Evolutionary conservation across 2,329 filamentous ascomycete genomes (phyloP), one percentile per base, ranked within the genome.

Genomic region (Coniochaeta sp.): DNA sequence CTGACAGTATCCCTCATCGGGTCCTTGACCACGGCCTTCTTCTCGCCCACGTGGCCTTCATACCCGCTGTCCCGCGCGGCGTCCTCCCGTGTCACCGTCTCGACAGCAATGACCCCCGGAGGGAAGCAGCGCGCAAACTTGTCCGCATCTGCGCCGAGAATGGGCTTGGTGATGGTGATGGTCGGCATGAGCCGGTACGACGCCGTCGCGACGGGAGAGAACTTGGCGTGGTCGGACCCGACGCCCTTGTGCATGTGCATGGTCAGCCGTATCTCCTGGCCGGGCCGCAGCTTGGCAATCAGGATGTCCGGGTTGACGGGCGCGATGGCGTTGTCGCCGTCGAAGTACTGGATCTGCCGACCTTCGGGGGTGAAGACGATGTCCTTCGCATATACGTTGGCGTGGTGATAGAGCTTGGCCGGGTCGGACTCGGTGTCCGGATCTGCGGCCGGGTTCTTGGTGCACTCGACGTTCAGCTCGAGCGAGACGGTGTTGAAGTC

Each of bases 171-270:
- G 70, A 99, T 98, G 64, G 84, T 82, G 74, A 99, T 98, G 66
- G 88, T 88, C 8, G 95, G 95, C 70, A 99, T 78, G 22, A 99
- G 83, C 57, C 95, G 87, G 78, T 99, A 99, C 26, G 89, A 91
- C 3, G 95, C 95, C 1, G 95, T 97, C 3, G 93, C 93, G 38
- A 98, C 95, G 55, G 95, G 95, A 0, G 91, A 96, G 79, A 95
- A 99, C 76, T 99, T 99, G 67, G 95, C 89, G 74, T 99, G 95
- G 75, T 99, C 95, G 64, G 89, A 86, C 56, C 95, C 95, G 66
- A 96, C 87, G 62, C 96, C 95, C 78, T 97, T 96, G 77, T 96
- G 87, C 77, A 93, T 95, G 79, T 98, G 93, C 83, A 96, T 89
- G 66, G 90, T 87, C 63, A 97, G 80, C 69, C 90, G 83, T 69